Conservation (phyloP, 2,329 filamentous ascomycete genomes). For the Arthrobotrys iridis region DNA sequence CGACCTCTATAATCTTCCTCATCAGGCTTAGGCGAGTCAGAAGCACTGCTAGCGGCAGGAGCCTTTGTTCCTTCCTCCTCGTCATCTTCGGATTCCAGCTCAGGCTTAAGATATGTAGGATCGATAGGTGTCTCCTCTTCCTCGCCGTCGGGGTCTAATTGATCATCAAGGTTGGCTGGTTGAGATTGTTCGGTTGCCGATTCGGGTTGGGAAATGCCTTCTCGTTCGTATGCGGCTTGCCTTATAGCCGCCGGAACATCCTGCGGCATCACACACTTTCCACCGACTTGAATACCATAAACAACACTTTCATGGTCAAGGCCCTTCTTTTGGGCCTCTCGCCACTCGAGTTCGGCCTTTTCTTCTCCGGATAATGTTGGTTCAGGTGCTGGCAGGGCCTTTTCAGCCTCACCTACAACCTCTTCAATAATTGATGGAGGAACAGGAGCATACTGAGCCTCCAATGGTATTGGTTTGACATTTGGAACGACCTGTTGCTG, state of each 20-base stretch:
- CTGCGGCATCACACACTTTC: conserved; percentile 46
- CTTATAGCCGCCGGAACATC: conserved; percentile 48
- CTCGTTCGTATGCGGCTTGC: conserved; percentile 31
- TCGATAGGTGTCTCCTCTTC: neutral
- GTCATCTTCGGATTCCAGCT: neutral
- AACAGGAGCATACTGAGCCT: conserved; percentile 5
- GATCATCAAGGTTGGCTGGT: neutral
- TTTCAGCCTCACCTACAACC: conserved; percentile 13
- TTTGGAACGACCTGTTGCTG: conserved; percentile 27
- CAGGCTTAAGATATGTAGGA: neutral
- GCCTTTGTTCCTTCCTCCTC: neutral
- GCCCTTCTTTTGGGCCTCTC: conserved; percentile 31
- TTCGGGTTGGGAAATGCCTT: neutral
- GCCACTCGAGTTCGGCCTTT: conserved; percentile 34
- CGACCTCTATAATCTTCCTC: conserved; percentile 9
- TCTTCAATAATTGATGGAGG: conserved; percentile 22
- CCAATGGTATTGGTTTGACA: neutral
- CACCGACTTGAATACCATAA: conserved; percentile 50
- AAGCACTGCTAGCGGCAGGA: neutral
- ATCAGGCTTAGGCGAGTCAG: neutral
- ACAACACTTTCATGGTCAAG: conserved; percentile 41
- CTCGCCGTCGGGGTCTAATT: neutral
- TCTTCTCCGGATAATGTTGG: conserved; percentile 11
- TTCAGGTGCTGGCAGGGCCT: neutral
- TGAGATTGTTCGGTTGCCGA: neutral